Base-by-base conservation (phyloP, 345 rosid species). In the Brassica napus region DNA sequence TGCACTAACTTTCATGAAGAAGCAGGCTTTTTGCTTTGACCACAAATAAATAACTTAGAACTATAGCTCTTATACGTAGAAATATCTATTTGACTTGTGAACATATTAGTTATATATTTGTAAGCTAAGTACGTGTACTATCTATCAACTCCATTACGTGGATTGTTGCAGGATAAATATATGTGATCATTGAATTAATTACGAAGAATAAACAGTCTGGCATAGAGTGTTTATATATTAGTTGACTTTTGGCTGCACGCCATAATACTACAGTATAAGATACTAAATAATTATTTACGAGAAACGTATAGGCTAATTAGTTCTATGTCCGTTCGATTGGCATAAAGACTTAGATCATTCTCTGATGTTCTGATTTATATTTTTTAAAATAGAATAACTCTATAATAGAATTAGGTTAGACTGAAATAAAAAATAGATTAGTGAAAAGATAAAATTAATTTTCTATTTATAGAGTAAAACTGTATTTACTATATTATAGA, bases 191-290 rank as follows among this genome's bases (percentile, higher is more conserved):
- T 42, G 30, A 4, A 67, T 66, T 78, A 35, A 42, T 44, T 60
- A 60, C 23, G 71, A 69, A 69, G 71, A 74, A 62, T 69, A 73
- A 80, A 34, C 69, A 64, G 62, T 58, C 77, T 79, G 78, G 65
- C 70, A 35, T 47, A 72, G 58, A 14, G 39, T 72, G 61, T 67
- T 73, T 74, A 14, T 74, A 69, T 74, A 63, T 74, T 80, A 64
- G 75, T 80, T 80, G 83, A 80, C 83, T 52, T 52, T 49, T 66
- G 77, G 65, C 69, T 73, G 78, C 52, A 60, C 49, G 4, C 74
- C 65, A 49, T 49, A 73, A 78, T 57, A 39, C 23, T 61, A 9
- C 7, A 12, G 24, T 54, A 30, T 30, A 58, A 23, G n/a, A 69
- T 42, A 42, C 4, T 47, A 6, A 42, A 60, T 30, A 32, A 37